Conservation (phyloP, 2,329 filamentous ascomycete species). For the Mycogone perniciosa region DNA sequence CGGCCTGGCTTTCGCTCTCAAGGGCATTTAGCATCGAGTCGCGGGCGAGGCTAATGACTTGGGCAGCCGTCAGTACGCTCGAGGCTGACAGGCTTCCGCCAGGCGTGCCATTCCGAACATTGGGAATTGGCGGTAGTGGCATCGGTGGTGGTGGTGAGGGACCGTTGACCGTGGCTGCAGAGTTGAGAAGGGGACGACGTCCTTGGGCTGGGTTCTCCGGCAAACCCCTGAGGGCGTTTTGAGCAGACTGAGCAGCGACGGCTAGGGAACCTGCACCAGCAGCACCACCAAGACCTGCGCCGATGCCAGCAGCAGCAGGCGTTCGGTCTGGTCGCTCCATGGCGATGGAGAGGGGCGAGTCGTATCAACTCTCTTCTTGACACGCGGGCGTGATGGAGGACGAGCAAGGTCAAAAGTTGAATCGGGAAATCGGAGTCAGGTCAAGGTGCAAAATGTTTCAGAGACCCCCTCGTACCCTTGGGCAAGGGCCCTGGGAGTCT, state of each 20-base stretch:
- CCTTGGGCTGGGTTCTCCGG: conserved; percentile 35
- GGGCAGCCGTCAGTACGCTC: conserved; percentile 50
- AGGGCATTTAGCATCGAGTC: conserved; percentile 63
- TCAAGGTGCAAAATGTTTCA: conserved; percentile 24
- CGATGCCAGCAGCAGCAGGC: conserved; percentile 17
- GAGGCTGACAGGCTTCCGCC: conserved; percentile 42
- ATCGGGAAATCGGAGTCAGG: conserved; percentile 16
- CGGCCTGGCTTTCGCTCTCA: conserved; percentile 58
- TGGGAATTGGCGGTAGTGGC: conserved; percentile 39
- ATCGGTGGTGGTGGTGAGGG: conserved; percentile 33
- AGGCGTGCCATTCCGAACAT: conserved; percentile 40
- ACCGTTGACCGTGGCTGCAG: conserved; percentile 34
- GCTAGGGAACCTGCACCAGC: conserved; percentile 5
- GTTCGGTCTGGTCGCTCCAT: conserved; percentile 32
- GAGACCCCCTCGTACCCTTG: conserved; percentile 18
- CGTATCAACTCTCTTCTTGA: background rate
- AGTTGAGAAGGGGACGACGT: conserved; percentile 34
- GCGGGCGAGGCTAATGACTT: conserved; percentile 59
- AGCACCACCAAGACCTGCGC: conserved; percentile 7
- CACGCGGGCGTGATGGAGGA: conserved; percentile 7
- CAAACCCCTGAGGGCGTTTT: conserved; percentile 27
- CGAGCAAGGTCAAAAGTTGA: conserved; percentile 10
- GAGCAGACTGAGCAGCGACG: conserved; percentile 20
- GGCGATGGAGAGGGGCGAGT: conserved; percentile 17
- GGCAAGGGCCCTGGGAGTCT: conserved; percentile 16